phyloP scores from a whole-genome alignment of 169 alveolate species.

The Plasmodium malariae region DNA sequence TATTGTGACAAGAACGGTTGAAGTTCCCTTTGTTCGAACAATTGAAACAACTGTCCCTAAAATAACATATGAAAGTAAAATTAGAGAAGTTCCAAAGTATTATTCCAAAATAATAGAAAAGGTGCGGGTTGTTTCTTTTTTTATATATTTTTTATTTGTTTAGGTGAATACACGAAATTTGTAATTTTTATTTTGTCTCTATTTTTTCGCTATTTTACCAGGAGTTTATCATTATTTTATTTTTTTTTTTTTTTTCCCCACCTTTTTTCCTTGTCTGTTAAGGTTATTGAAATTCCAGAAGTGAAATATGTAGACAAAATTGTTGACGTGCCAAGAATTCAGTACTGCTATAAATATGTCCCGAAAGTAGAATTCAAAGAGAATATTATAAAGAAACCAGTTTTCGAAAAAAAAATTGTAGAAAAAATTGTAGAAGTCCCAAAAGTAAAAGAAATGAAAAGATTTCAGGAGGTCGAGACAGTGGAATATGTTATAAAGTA shows the following conservation, averaged over 20 bases:
- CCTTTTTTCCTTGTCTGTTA: constrained; percentile 7
- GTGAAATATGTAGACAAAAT: constrained; percentile 88
- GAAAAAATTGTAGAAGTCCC: constrained; percentile 89
- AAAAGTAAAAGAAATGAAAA: constrained; percentile 82
- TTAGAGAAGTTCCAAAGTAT: constrained; percentile 88
- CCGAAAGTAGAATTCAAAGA: constrained; percentile 88
- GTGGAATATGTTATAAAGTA: constrained; percentile 85
- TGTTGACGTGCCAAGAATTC: constrained; percentile 86
- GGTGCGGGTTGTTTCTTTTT: constrained; percentile 47
- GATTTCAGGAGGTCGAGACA: constrained; percentile 84
- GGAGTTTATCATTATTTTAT: not conserved
- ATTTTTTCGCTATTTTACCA: not conserved
- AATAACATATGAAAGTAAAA: constrained; percentile 86
- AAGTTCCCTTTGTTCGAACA: constrained; percentile 87
- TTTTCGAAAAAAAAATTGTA: constrained; percentile 84
- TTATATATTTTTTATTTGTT: not conserved
- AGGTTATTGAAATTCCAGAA: constrained; percentile 89
- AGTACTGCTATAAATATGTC: constrained; percentile 85
- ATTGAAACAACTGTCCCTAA: constrained; percentile 88
- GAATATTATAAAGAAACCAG: constrained; percentile 85
- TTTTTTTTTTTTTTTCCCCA: not conserved
- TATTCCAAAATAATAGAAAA: constrained; percentile 87
- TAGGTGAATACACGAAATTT: not conserved
- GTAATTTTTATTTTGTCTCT: not conserved
- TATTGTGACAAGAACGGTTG: constrained; percentile 84